A percentile compares a stretch with the other conserved stretches of the same genome.
Evolutionary conservation across 352 stramenopile genomes (phyloP).

Genomic region (Phytophthora capsici): DNA sequence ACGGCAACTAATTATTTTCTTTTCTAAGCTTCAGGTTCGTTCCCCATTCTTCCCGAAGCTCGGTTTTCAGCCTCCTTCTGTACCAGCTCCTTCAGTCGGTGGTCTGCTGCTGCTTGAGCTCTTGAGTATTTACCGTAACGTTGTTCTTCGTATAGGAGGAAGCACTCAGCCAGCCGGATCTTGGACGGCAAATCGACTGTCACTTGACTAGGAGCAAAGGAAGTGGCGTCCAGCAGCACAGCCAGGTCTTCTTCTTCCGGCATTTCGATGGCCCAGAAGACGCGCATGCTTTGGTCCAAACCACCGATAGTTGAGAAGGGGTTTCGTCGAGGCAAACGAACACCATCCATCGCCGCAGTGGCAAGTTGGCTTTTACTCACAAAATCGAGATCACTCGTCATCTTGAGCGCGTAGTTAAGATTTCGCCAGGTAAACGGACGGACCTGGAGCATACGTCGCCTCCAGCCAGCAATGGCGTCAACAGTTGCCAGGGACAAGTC

Average conservation of each 20-base stretch:
- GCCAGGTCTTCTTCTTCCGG: conserved; percentile 60
- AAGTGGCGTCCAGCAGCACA: conserved; percentile 61
- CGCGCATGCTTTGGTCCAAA: conserved; percentile 66
- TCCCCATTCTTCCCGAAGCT: conserved; percentile 41
- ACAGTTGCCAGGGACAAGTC: conserved; percentile 57
- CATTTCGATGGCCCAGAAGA: conserved; percentile 61
- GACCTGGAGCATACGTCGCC: conserved; percentile 62
- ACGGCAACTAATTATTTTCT: conserved; percentile 19
- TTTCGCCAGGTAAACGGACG: conserved; percentile 67
- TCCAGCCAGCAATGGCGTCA: conserved; percentile 66
- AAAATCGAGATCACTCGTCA: conserved; percentile 76
- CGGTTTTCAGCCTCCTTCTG: conserved; percentile 64
- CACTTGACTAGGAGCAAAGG: conserved; percentile 42
- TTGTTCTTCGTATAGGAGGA: conserved; percentile 65
- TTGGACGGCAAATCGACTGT: conserved; percentile 50
- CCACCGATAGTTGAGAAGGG: conserved; percentile 77
- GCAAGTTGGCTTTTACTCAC: conserved; percentile 70
- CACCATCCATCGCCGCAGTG: conserved; percentile 58
- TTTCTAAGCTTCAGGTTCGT: conserved; percentile 17
- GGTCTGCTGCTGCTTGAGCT: conserved; percentile 41
- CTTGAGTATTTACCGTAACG: conserved; percentile 50
- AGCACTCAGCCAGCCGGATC: conserved; percentile 63
- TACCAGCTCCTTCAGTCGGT: conserved; percentile 59
- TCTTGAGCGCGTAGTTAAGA: conserved; percentile 74
- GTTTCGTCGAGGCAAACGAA: conserved; percentile 63